Percentiles rank a stretch among this genome's conserved stretches.
These are phyloP conservation scores for Diaporthe capsici DNA, from an alignment of 2,329 filamentous ascomycete species.

Conservation along the genomic window DNA sequence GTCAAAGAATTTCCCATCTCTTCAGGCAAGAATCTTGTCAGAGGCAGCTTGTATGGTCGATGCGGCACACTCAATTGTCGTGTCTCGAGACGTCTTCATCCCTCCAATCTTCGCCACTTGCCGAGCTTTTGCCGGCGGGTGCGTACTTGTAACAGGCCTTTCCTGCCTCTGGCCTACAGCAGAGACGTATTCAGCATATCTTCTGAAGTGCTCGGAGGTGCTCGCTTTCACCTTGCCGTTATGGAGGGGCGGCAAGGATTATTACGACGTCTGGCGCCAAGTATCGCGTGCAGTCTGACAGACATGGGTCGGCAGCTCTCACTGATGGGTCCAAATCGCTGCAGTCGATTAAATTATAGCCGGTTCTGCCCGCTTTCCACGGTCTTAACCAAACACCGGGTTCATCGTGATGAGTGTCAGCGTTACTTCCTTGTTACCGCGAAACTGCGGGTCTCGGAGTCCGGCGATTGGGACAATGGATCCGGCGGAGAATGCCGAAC, in stretches of 20 bases:
- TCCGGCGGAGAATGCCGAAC: constrained; percentile 9
- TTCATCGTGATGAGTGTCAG: not conserved
- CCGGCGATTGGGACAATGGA: not conserved
- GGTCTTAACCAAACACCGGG: not conserved
- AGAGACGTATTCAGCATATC: not conserved
- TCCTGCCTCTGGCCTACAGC: constrained; percentile 16
- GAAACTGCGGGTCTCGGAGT: constrained; percentile 12
- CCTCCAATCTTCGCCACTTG: constrained; percentile 29
- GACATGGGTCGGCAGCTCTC: not conserved
- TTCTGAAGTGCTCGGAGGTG: constrained; percentile 37
- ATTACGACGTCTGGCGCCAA: constrained; percentile 48
- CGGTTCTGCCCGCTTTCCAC: not conserved
- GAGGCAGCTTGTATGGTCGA: constrained; percentile 29
- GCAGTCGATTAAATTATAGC: not conserved
- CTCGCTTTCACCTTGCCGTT: constrained; percentile 33
- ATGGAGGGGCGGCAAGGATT: constrained; percentile 32
- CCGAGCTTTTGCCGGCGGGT: constrained; percentile 30
- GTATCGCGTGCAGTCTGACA: constrained; percentile 17
- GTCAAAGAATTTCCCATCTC: not conserved
- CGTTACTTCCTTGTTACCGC: constrained; percentile 1
- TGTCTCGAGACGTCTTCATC: constrained; percentile 16
- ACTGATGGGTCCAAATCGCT: not conserved
- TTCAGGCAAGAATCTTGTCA: constrained; percentile 25
- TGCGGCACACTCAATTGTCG: constrained; percentile 21
- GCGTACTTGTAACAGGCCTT: constrained; percentile 22